Percentiles rank a stretch among this genome's conserved stretches.
phyloP scores from a whole-genome alignment of 148 eudicot species.

The Mesembryanthemum crystallinum region DNA sequence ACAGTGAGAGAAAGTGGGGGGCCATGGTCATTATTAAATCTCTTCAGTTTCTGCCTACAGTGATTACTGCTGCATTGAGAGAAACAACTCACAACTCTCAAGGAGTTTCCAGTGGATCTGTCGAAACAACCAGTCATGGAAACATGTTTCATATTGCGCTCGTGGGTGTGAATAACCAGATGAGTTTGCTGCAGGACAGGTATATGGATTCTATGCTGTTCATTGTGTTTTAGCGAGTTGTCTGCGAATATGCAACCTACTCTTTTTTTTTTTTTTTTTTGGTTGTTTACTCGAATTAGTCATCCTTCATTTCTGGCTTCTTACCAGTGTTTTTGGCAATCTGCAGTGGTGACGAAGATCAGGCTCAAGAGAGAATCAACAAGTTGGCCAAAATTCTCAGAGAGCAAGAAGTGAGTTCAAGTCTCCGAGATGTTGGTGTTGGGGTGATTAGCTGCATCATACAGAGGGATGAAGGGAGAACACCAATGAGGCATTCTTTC shows the following conservation, averaged over 20 bases:
- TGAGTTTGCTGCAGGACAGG: slow-evolving; percentile 99
- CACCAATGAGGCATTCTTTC: slow-evolving; percentile 97
- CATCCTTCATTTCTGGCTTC: slow-evolving; percentile 1
- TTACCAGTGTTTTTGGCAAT: slow-evolving; percentile 14
- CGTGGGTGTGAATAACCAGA: slow-evolving; percentile 86
- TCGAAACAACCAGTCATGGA: slow-evolving; percentile 48
- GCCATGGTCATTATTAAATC: slow-evolving; percentile 94
- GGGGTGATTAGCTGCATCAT: slow-evolving; percentile 92
- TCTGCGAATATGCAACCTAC: neutral
- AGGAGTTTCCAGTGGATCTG: slow-evolving; percentile 32
- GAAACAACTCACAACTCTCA: slow-evolving; percentile 57
- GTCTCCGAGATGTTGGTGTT: slow-evolving; percentile 75
- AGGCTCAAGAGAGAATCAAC: slow-evolving; percentile 96
- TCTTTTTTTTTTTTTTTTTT: neutral
- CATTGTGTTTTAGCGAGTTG: neutral
- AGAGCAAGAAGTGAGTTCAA: slow-evolving; percentile 82
- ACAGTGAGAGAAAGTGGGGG: slow-evolving; percentile 85
- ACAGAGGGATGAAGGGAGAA: slow-evolving; percentile 97
- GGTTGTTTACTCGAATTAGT: neutral
- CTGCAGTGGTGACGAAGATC: slow-evolving; percentile 98
- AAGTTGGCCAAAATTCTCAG: slow-evolving; percentile 83
- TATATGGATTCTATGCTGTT: slow-evolving; percentile 25
- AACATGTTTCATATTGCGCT: slow-evolving; percentile 93
- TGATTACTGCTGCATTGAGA: slow-evolving; percentile 68
- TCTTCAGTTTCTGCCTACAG: slow-evolving; percentile 70